Evolutionary conservation across 176 grass and related monocot genomes (phyloP).

Genomic region (Typha latifolia): DNA sequence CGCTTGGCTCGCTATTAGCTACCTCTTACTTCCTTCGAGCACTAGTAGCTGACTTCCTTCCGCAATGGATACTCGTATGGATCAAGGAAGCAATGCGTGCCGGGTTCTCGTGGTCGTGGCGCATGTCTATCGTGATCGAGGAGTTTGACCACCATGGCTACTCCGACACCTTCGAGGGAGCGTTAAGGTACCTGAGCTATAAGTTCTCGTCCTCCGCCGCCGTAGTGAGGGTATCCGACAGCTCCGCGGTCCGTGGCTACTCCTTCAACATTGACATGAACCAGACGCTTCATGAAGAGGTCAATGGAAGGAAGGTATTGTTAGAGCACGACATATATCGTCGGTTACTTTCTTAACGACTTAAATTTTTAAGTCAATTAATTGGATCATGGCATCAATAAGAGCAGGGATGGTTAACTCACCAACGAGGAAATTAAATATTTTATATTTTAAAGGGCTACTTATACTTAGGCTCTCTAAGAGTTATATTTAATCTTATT

Average conservation of each 20-base stretch:
- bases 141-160: background rate
- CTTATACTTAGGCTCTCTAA: too few relatives aligned
- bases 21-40: background rate
- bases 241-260: background rate
- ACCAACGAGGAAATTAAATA: too few relatives aligned
- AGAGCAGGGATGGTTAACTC: too few relatives aligned
- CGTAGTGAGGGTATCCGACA: background rate
- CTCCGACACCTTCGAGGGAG: slow-evolving; percentile 2
- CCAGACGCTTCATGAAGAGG: background rate
- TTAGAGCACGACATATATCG: too few relatives aligned
- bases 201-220: slow-evolving; percentile 2
- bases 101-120: background rate
- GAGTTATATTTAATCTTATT: too few relatives aligned
- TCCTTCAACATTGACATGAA: slow-evolving; percentile 1
- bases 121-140: background rate
- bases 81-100: background rate
- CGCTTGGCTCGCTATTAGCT: background rate
- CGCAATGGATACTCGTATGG: background rate
- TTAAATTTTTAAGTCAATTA: too few relatives aligned
- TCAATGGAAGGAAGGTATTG: background rate
- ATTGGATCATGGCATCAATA: too few relatives aligned
- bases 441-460: too few relatives aligned
- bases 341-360: too few relatives aligned
- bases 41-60: background rate
- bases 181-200: background rate